A percentile compares a stretch with the other conserved stretches of the same genome.
phyloP scores from a whole-genome alignment of 2,329 filamentous ascomycete genomes.

The Epicoccum sorghinum region DNA sequence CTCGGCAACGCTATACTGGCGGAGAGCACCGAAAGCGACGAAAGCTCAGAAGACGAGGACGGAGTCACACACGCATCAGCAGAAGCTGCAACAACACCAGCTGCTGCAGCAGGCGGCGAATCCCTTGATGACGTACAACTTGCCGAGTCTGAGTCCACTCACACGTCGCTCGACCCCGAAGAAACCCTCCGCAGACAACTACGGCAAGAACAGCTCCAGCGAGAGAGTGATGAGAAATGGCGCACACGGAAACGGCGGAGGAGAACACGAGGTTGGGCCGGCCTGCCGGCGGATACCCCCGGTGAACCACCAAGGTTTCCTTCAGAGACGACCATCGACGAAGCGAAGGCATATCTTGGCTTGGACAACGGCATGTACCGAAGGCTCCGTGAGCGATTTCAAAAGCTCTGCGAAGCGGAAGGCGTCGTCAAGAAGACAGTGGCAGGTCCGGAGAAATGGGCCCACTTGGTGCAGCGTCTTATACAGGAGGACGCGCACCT shows the following conservation, averaged over 20 bases:
- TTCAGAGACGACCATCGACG: constrained; percentile 81
- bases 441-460: constrained; percentile 75
- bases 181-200: constrained; percentile 36
- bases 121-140: constrained; percentile 11
- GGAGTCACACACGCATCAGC: not conserved
- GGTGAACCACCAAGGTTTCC: constrained; percentile 75
- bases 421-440: constrained; percentile 77
- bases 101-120: constrained; percentile 1
- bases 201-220: constrained; percentile 53
- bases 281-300: constrained; percentile 69
- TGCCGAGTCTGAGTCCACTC: constrained; percentile 10
- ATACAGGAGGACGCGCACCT: constrained; percentile 70
- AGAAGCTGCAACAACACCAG: no score
- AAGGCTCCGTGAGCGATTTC: constrained; percentile 69
- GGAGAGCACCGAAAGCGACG: constrained; percentile 26
- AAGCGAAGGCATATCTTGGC: constrained; percentile 72
- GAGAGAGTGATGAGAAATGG: constrained; percentile 68
- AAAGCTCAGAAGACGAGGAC: constrained; percentile 22
- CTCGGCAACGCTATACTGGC: constrained; percentile 38
- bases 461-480: constrained; percentile 70
- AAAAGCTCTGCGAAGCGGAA: constrained; percentile 70
- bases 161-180: constrained; percentile 26
- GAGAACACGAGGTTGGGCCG: constrained; percentile 70
- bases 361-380: constrained; percentile 70
- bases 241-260: constrained; percentile 69